Conservation (phyloP, 2,329 filamentous ascomycete genomes). For the Phialophora macrospora region DNA sequence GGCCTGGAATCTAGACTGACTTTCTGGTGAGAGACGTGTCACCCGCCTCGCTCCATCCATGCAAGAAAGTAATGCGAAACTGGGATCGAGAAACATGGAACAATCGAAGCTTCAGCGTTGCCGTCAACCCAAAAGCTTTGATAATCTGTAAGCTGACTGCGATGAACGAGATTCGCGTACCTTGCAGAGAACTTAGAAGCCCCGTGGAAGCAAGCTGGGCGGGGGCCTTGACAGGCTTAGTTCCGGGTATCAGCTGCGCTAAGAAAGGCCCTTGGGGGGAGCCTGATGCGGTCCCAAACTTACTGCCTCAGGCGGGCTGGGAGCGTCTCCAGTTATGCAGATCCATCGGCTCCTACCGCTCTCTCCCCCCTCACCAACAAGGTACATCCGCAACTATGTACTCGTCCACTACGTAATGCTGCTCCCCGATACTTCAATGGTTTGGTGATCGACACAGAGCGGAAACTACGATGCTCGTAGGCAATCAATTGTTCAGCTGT, state of each 20-base stretch:
- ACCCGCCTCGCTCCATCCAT: too few relatives aligned
- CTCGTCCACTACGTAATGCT: background rate
- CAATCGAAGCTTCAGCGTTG: background rate
- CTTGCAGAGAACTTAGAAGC: conserved; percentile 2
- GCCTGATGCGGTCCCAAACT: background rate
- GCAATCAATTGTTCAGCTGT: background rate
- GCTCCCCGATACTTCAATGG: background rate
- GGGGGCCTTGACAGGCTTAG: background rate
- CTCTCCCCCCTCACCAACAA: background rate
- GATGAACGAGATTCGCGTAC: conserved; percentile 6
- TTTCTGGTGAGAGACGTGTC: background rate
- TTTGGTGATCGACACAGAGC: background rate
- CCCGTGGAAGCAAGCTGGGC: background rate
- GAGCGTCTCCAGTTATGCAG: background rate
- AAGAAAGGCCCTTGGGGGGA: background rate
- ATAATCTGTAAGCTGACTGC: background rate
- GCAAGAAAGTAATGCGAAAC: background rate
- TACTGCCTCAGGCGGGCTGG: background rate
- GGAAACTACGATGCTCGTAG: background rate
- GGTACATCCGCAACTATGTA: too few relatives aligned
- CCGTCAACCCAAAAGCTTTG: background rate
- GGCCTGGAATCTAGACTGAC: conserved; percentile 8
- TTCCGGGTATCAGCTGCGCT: background rate
- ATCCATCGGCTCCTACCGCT: background rate
- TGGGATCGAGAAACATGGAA: background rate